Evolutionary conservation across 495 filamentous ascomycete species (phyloP), one percentile per base, ranked within the genome.

Genomic region (Chaetomium fimeti): DNA sequence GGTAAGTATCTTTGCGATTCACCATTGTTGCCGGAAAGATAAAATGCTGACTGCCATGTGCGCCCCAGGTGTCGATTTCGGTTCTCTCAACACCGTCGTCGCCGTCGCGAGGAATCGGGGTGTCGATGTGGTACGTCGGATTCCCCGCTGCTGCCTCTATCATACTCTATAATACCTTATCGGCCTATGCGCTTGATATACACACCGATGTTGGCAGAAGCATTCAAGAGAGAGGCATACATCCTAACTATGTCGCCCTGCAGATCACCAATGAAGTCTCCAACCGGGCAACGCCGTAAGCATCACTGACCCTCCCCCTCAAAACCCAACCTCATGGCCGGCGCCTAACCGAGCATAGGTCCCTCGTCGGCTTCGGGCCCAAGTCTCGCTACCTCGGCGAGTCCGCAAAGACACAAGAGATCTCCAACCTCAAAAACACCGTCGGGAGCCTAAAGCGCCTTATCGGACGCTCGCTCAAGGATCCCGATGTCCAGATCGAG

Each of bases 221-320:
- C 38, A 58, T 24, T 57, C 59, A 32, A 20, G 2, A 24, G 2
- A 24, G 13, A 20, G 12, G 49, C 38, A 2, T 40, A 36, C 15
- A 24, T 13, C 24, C 61, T 63, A 29, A 47, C 43, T 42, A 4
- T 24, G 22, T 1, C 58, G 12, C 55, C 53, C 16, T 42, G 36
- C 72, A 96, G 91, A 97, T 98, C 75, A 90, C 93, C 79, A 98
- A 98, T 82, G 94, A 99, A 79, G 94, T 98, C 70, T 99, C 94
- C 63, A 98, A 99, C 83, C 89, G 94, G 79, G 89, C 91, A 59
- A 99, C 94, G 68, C 94, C 94, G 91, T 97, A 89, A 85, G 91
- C 86, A 62, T 52, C 59, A 56, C 28, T 13, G 5, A 52, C 25
- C 56, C 52, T 60, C 59, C 57, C 16, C 66, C 52, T 20, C 64